phyloP scores from a whole-genome alignment of 164 flowering plant species.

The Chimonanthus salicifolius region DNA sequence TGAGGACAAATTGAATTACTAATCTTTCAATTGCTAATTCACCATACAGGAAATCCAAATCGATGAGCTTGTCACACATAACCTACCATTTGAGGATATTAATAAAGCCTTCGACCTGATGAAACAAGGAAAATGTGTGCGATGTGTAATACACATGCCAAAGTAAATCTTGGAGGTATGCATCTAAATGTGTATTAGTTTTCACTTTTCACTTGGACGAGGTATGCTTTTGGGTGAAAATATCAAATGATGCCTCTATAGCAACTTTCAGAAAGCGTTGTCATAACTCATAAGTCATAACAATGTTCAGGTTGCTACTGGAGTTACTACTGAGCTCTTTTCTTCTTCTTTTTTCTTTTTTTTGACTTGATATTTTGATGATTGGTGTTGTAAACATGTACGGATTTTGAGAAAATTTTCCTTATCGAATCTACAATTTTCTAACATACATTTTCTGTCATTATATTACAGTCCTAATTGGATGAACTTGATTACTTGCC shows the following conservation, averaged over 20 bases:
- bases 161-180: constrained; percentile 17
- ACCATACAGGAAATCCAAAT: constrained; percentile 63
- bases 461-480: neutral
- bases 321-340: neutral
- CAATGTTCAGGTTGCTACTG: no score
- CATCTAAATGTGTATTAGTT: neutral
- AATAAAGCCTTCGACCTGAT: constrained; percentile 81
- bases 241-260: neutral
- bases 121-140: constrained; percentile 83
- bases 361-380: neutral
- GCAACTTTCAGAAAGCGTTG: neutral
- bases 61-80: constrained; percentile 70
- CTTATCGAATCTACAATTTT: neutral
- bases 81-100: constrained; percentile 69
- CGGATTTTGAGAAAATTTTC: neutral
- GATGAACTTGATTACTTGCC: neutral
- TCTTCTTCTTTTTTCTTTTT: no score
- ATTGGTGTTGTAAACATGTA: neutral
- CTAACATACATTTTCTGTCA: neutral
- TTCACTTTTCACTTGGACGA: neutral
- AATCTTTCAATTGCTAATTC: neutral
- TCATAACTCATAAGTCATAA: no score
- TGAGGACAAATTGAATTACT: neutral
- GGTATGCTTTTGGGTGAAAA: neutral
- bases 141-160: constrained; percentile 92